A percentile compares a stretch with the other conserved stretches of the same genome.
These are phyloP conservation scores for Penicillium fuscoglaucum DNA, from an alignment of 2,329 filamentous ascomycete genomes.

Conservation along the genomic window DNA sequence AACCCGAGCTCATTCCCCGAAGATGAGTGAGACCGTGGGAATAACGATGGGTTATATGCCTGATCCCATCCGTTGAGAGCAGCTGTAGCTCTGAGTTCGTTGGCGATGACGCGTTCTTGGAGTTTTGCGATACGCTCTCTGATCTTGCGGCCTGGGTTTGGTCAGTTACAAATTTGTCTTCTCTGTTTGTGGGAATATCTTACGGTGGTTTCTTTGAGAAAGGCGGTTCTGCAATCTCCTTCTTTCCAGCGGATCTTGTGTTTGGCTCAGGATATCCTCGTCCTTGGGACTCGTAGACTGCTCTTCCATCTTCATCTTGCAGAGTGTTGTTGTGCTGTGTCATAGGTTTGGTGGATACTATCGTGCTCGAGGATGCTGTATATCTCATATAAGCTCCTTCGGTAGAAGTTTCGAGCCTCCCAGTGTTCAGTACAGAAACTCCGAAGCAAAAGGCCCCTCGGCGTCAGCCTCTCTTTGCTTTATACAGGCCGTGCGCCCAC, in stretches of 20 bases:
- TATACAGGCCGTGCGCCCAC: constrained; percentile 15
- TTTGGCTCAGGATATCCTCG: constrained; percentile 15
- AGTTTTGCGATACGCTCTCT: constrained; percentile 38
- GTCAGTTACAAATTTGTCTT: not conserved
- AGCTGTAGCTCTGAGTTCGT: constrained; percentile 34
- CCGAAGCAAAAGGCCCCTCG: not conserved
- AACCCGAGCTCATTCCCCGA: constrained; percentile 9
- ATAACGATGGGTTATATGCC: constrained; percentile 16
- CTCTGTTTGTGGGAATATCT: not conserved
- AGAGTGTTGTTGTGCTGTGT: not conserved
- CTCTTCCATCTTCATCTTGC: constrained; percentile 3
- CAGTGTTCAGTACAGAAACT: not conserved
- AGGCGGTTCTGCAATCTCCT: constrained; percentile 35
- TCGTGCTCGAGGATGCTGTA: not conserved
- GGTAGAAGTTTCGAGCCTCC: not conserved
- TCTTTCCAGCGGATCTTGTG: constrained; percentile 35
- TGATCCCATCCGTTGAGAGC: constrained; percentile 33
- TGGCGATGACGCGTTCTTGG: constrained; percentile 38
- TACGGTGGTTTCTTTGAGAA: constrained; percentile 38
- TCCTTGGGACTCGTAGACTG: constrained; percentile 11
- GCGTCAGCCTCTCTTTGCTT: constrained; percentile 3
- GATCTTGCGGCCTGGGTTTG: constrained; percentile 31
- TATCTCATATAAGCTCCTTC: not conserved
- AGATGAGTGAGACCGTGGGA: constrained; percentile 4
- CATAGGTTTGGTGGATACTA: not conserved